phyloP scores from a whole-genome alignment of 1,284 basidiomycete genomes.

The Trichosporon ovoides region DNA sequence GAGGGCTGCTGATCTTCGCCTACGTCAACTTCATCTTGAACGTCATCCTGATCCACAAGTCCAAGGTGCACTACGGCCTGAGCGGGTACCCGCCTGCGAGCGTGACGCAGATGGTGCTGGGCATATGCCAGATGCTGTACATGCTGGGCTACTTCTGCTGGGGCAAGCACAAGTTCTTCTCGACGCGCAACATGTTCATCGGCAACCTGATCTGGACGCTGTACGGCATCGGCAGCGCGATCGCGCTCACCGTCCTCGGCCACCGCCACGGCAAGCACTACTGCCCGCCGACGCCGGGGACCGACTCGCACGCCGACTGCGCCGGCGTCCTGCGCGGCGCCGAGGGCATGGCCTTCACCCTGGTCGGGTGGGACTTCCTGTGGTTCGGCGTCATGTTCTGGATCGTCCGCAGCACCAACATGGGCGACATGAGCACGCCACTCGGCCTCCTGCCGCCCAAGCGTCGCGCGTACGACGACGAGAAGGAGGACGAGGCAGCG shows the following conservation, averaged over 20 bases:
- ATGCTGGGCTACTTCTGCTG: constrained; percentile 16
- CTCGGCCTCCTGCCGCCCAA: neutral
- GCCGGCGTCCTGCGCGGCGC: constrained; percentile 24
- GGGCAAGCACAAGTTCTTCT: constrained; percentile 16
- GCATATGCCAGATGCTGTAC: constrained; percentile 25
- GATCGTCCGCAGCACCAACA: neutral
- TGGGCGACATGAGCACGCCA: neutral
- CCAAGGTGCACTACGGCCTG: constrained; percentile 14
- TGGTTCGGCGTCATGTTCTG: constrained; percentile 11
- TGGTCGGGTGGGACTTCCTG: constrained; percentile 24
- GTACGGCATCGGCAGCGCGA: constrained; percentile 25
- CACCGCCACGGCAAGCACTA: neutral
- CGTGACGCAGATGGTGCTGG: constrained; percentile 25
- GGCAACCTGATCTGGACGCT: constrained; percentile 22
- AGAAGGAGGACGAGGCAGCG: neutral
- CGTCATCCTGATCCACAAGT: constrained; percentile 24
- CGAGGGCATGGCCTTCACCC: constrained; percentile 15
- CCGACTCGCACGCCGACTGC: constrained; percentile 25
- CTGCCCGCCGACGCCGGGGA: constrained; percentile 6
- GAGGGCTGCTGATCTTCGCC: constrained; percentile 5
- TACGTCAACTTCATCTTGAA: constrained; percentile 28
- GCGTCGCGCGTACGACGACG: neutral
- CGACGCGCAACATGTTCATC: constrained; percentile 19
- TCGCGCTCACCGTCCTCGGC: constrained; percentile 26
- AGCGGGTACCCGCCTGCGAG: constrained; percentile 25